Base-by-base conservation (phyloP, 177 flowering plant genomes). In the Tripterygium wilfordii region DNA sequence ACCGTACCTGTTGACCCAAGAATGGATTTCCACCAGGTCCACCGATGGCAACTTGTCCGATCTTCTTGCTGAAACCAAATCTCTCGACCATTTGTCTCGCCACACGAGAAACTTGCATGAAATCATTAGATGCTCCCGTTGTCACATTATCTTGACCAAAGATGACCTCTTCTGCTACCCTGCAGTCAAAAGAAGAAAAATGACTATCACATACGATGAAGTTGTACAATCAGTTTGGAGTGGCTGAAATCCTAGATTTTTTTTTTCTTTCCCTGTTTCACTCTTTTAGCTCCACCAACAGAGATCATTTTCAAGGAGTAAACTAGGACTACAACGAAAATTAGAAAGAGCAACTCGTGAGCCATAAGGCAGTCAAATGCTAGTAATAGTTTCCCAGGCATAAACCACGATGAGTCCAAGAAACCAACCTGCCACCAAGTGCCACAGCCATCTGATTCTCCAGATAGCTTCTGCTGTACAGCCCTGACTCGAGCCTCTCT, bases 381-480 rank as follows among this genome's bases (percentile, higher is more conserved):
- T n/a, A n/a, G n/a, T n/a, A n/a, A 24, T 20, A 23, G 18, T 26
- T 2, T 26, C 19, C 29, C 3, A 42, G 30, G 30, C 31, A 53
- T 17, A 29, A 10, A 44, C 8, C 3, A 14, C 4, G 5, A 14
- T 49, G 28, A 45, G 37, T 3, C 7, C n/a, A 16, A 14, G 28
- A 20, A 36, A 50, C 73, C 42, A 21, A 88, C 96, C 98, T 88
- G 73, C 98, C 98, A 51, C 96, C 98, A 13, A 91, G 80, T 35
- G 96, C 96, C 61, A 88, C 98, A 16, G 95, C 94, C 95, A 88
- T 92, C 61, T 92, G 98, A 65, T 92, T 92, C 64, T 92, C 98
- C 23, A 92, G 72, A 71, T 92, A 88, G 81, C 95, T 85, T 68
- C 89, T 71, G 54, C 98, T 88, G 74, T 88, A 92, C 26, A 92